These are phyloP conservation scores for Picea abies DNA, from an alignment of 83 land plant genomes.

Conservation along the genomic window DNA sequence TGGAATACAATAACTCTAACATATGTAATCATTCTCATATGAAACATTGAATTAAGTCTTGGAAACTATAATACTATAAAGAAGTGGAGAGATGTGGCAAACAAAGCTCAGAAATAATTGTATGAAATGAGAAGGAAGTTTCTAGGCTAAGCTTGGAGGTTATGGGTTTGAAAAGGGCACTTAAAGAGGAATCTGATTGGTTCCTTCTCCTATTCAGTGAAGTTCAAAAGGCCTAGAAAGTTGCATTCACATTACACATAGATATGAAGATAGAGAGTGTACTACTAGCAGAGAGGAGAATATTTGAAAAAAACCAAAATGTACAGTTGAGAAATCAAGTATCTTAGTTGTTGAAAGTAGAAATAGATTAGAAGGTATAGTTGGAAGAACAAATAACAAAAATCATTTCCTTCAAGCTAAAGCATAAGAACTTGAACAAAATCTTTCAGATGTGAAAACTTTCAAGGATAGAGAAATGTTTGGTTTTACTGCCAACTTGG, in stretches of 20 bases:
- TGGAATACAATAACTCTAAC: slow-evolving; percentile 17
- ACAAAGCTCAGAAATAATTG: slow-evolving; percentile 79
- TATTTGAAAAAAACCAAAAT: slow-evolving; percentile 71
- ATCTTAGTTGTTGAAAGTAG: slow-evolving; percentile 64
- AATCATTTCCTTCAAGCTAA: no score
- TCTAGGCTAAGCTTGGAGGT: slow-evolving; percentile 57
- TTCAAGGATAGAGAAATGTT: background rate
- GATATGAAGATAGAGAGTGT: slow-evolving; percentile 74
- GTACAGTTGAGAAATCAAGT: slow-evolving; percentile 71
- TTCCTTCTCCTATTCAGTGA: slow-evolving; percentile 77
- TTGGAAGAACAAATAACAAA: no score
- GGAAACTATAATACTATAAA: slow-evolving; percentile 91
- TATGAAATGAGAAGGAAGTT: slow-evolving; percentile 83
- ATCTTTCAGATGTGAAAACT: no score
- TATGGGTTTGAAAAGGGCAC: slow-evolving; percentile 47
- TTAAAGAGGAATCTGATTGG: slow-evolving; percentile 81
- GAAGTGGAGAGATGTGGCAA: slow-evolving; percentile 93
- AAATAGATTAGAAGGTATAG: no score
- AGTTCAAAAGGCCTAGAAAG: slow-evolving; percentile 95
- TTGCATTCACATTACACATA: slow-evolving; percentile 74
- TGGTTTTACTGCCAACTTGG: background rate
- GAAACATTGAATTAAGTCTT: slow-evolving; percentile 84
- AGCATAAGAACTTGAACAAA: no score
- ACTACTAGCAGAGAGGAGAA: slow-evolving; percentile 56
- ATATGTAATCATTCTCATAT: slow-evolving; percentile 64